A percentile compares a stretch with the other conserved stretches of the same genome.
Conservation (phyloP, 352 stramenopile species). For the Elongisporangium anandrum region DNA sequence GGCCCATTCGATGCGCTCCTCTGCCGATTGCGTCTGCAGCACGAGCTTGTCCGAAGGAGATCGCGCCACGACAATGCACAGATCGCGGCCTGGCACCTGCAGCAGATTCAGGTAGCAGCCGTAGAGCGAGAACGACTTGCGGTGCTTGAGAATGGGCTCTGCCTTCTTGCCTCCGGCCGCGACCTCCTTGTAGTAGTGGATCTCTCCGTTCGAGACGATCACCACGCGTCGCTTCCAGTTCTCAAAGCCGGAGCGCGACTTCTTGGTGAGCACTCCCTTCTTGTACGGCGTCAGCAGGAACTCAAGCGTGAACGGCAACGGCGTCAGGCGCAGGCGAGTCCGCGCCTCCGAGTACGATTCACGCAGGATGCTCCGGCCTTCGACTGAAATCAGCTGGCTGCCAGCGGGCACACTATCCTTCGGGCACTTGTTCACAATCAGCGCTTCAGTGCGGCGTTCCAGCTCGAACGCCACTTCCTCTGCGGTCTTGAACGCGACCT, state of each 20-base stretch:
- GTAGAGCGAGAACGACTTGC: constrained; percentile 80
- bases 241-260: constrained; percentile 80
- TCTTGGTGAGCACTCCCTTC: constrained; percentile 75
- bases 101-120: constrained; percentile 84
- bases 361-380: constrained; percentile 54
- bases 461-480: constrained; percentile 72
- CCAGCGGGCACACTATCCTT: constrained; percentile 51
- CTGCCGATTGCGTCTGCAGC: constrained; percentile 53
- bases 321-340: constrained; percentile 38
- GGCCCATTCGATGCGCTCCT: constrained; percentile 85
- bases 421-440: constrained; percentile 59
- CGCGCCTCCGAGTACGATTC: constrained; percentile 55
- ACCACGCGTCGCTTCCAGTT: constrained; percentile 85
- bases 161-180: constrained; percentile 23
- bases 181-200: constrained; percentile 82
- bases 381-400: constrained; percentile 70
- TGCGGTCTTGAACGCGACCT: constrained; percentile 49
- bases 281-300: constrained; percentile 85
- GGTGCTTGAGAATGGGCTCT: constrained; percentile 56
- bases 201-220: constrained; percentile 74
- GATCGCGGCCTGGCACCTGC: constrained; percentile 59
- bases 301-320: constrained; percentile 63
- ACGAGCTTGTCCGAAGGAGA: constrained; percentile 85
- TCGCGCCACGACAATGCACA: constrained; percentile 80
- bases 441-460: constrained; percentile 66